A percentile compares a stretch with the other conserved stretches of the same genome.
Evolutionary conservation across 306 rosid species (phyloP).

Genomic region (Pyrus pyrifolia): DNA sequence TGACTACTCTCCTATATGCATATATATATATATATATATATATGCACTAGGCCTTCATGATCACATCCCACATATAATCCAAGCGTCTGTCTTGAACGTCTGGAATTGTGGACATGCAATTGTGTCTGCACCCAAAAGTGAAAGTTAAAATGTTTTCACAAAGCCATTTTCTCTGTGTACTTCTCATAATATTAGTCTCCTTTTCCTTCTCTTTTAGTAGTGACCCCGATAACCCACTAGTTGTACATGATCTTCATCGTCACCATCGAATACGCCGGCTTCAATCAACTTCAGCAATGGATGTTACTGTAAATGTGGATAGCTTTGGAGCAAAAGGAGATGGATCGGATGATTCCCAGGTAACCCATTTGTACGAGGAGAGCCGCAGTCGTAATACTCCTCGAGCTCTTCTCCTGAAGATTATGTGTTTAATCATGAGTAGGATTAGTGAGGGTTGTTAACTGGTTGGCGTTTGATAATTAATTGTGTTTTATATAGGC

Average conservation of each 20-base stretch:
- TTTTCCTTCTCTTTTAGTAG: slow-evolving; percentile 27
- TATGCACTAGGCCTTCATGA: background rate
- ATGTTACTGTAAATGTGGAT: slow-evolving; percentile 33
- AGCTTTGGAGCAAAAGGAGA: slow-evolving; percentile 52
- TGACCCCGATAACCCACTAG: background rate
- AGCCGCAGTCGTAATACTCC: background rate
- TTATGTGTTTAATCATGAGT: background rate
- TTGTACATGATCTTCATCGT: background rate
- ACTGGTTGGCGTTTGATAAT: background rate
- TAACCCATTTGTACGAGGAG: background rate
- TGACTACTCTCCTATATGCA: background rate
- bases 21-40: background rate
- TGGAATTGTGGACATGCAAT: background rate
- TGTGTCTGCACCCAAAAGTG: background rate
- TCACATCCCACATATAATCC: background rate
- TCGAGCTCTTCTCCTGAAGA: background rate
- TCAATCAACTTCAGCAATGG: background rate
- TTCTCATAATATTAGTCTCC: slow-evolving; percentile 22
- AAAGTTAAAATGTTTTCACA: background rate
- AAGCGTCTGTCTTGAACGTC: background rate
- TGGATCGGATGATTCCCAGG: slow-evolving; percentile 52
- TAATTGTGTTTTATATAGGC: slow-evolving; percentile 30
- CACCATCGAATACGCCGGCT: background rate
- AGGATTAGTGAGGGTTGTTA: background rate
- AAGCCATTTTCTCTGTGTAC: background rate